Evolutionary conservation across 495 filamentous ascomycete species (phyloP), one percentile per base, ranked within the genome.

Genomic region (Viridothelium virens): DNA sequence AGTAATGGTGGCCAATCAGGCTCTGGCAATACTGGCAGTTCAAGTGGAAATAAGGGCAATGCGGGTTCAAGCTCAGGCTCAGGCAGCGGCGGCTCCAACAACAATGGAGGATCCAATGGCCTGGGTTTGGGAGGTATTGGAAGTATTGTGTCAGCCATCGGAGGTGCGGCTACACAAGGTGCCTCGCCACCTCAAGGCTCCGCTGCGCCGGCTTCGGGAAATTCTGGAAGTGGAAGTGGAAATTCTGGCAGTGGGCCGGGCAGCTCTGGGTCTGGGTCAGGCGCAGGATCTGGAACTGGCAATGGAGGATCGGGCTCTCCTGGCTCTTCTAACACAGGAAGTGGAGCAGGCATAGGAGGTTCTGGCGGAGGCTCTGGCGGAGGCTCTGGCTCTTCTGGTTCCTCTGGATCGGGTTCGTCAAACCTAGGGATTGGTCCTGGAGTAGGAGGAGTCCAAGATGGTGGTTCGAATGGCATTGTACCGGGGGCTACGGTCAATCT

Each of bases 401-500:
- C 48, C 1, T 53, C 48, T 53, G 53, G 53, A 33, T 59, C 53
- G 33, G 53, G 53, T 0, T 59, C 53, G 6, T 36, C 53, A 1
- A 59, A 36, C 18, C 25, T 6, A 59, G 53, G 53, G 11, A 53
- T n/a, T 53, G 53, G 53, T 7, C 36, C 53, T 59, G 53, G 7
- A n/a, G 53, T 7, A 59, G 53, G 53, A n/a, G 31, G 53, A 7
- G 31, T 1, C 36, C 53, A 3, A 36, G 53, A 0, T 2, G 2
- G 18, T 33, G 53, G 25, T 36, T 59, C 31, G 0, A 56, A 56
- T 31, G 14, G 10, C 47, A 10, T 33, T 36, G 63, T 37, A 18
- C 47, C 63, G 6, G 44, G 46, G 10, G 44, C 44, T 6, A 48
- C 47, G 56, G 31, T 56, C 63, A 56, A 65, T 38, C 63, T 56